These are phyloP conservation scores for Lagerstroemia speciosa DNA, from an alignment of 345 rosid genomes.

Conservation along the genomic window DNA sequence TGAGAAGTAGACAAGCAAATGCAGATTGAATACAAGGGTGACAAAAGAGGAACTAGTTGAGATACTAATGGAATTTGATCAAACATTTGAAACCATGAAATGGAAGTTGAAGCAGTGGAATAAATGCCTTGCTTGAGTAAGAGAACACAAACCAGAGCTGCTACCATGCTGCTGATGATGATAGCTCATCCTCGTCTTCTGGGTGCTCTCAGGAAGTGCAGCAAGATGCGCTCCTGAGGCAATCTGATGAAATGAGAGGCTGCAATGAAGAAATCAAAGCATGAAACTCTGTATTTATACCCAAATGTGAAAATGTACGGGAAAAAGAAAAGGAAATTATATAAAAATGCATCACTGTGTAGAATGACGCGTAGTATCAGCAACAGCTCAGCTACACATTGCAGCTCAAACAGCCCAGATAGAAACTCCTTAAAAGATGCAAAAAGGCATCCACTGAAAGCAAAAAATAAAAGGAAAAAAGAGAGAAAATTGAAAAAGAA, in stretches of 20 bases:
- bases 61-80: no score
- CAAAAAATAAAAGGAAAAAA: constrained; percentile 9
- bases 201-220: not conserved
- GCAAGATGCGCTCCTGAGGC: constrained; percentile 1
- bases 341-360: constrained; percentile 29
- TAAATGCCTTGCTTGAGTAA: not conserved
- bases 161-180: constrained; percentile 15
- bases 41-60: no score
- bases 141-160: constrained; percentile 18
- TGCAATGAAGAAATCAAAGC: constrained; percentile 14
- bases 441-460: constrained; percentile 11
- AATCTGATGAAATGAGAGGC: constrained; percentile 5
- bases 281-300: constrained; percentile 11
- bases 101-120: not conserved
- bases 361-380: not conserved
- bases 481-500: constrained; percentile 5
- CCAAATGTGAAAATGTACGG: constrained; percentile 7
- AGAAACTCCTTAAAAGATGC: constrained; percentile 2
- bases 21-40: not conserved
- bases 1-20: not conserved
- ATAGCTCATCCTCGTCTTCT: constrained; percentile 13
- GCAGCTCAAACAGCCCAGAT: not conserved
- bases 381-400: constrained; percentile 10
- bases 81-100: not conserved
- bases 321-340: constrained; percentile 3